Evolutionary conservation across 1,284 basidiomycete genomes (phyloP), one percentile per base, ranked within the genome.

Genomic region (Heterobasidion irregulare): DNA sequence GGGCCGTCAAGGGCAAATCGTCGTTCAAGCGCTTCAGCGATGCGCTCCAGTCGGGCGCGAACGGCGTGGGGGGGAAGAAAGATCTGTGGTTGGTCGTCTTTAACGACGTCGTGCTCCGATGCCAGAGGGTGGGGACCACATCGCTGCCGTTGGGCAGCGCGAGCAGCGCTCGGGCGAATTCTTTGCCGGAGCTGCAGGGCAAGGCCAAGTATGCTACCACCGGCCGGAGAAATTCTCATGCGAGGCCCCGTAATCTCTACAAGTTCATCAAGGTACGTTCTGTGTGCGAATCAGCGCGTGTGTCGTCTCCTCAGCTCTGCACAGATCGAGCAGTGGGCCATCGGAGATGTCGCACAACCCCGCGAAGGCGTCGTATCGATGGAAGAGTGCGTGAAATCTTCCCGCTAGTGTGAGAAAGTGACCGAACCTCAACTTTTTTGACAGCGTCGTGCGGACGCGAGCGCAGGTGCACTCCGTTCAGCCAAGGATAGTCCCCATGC

Each of bases 81-180:
- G 95, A 98, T 63, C 66, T 94, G 52, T 99, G 96, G 96, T 76
- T 96, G 54, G 90, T 99, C 0, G 82, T 86, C 12, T 98, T 99
- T 74, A 94, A 94, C 55, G 96, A 99, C 67, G 95, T 99, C 48
- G 88, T 94, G 10, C 73, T 99, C 47, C 80, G 93, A 52, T 98
- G 95, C 68, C 92, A 95, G 65, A 79, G 92, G 53, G 89, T 85
- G 1, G 96, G 96, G 9, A 89, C 87, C 8, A 99, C 96, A 0
- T 88, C 86, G 5, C 68, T 98, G 50, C 94, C 94, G 0, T 72
- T 97, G 57, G 87, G 84, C 8, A 80, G 89, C 8, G 79, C 82
- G n/a, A 78, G 82, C 26, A 84, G 79, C 63, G 82, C 80, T 52
- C 74, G 84, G 60, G 81, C 80, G 18, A 89, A 77, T 61, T 89